phyloP scores from a whole-genome alignment of 805 yeast genomes.

The Debaryomyces maramus region DNA sequence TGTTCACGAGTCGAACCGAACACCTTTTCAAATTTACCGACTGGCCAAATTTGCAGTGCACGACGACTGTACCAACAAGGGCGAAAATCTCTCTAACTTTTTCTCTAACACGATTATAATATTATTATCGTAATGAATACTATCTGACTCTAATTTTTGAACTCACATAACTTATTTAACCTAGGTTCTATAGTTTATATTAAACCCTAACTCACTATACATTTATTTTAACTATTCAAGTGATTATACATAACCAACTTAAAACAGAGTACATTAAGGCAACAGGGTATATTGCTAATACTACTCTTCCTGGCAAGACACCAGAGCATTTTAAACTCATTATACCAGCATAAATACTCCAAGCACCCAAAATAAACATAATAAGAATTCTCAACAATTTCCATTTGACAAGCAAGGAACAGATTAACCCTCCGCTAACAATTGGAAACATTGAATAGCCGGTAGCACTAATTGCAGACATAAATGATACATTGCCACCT shows the following conservation, averaged over 20 bases:
- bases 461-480: constrained; percentile 67
- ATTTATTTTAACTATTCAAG: too few species aligned
- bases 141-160: too few species aligned
- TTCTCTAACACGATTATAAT: not conserved
- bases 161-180: too few species aligned
- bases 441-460: constrained; percentile 73
- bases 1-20: constrained; percentile 19
- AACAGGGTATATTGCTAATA: constrained; percentile 66
- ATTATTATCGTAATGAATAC: too few species aligned
- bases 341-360: constrained; percentile 67
- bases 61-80: constrained; percentile 14
- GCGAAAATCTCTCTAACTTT: constrained; percentile 7
- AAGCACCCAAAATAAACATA: constrained; percentile 47
- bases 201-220: too few species aligned
- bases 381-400: constrained; percentile 50
- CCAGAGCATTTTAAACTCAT: constrained; percentile 65
- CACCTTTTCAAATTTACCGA: constrained; percentile 1
- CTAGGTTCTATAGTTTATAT: too few species aligned
- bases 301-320: constrained; percentile 59
- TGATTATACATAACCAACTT: constrained; percentile 67
- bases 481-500: constrained; percentile 61
- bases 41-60: constrained; percentile 6
- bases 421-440: constrained; percentile 50
- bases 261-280: constrained; percentile 60
- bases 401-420: constrained; percentile 47